These are phyloP conservation scores for Magnusiomyces sp. DNA, from an alignment of 1,139 yeast species.

Conservation along the genomic window DNA sequence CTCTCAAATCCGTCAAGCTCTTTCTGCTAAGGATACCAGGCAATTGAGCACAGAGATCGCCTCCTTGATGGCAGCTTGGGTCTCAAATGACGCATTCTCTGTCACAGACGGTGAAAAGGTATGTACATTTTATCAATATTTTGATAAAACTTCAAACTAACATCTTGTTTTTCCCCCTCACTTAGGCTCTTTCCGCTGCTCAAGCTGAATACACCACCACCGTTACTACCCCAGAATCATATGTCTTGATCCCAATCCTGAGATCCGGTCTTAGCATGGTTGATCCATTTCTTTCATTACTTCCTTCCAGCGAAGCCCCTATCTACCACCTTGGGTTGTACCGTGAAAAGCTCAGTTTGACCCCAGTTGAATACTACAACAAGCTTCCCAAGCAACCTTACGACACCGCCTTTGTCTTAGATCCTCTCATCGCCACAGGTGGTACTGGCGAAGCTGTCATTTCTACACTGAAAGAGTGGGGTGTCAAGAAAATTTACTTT, in stretches of 20 bases:
- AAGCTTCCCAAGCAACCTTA: slow-evolving; percentile 25
- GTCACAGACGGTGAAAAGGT: slow-evolving; percentile 12
- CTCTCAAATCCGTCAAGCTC: slow-evolving; percentile 24
- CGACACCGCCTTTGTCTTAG: slow-evolving; percentile 29
- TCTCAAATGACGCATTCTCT: slow-evolving; percentile 16
- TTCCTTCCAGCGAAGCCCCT: slow-evolving; percentile 28
- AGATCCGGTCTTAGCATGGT: slow-evolving; percentile 32
- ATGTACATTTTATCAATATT: neutral
- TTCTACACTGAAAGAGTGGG: slow-evolving; percentile 30
- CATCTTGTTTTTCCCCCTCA: neutral
- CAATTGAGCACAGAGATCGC: slow-evolving; percentile 24
- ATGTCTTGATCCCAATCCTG: slow-evolving; percentile 28
- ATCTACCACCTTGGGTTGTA: slow-evolving; percentile 31
- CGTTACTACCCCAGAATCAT: slow-evolving; percentile 19
- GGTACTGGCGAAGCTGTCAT: slow-evolving; percentile 33
- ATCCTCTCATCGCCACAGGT: slow-evolving; percentile 34
- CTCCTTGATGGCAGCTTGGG: slow-evolving; percentile 27
- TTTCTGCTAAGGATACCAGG: slow-evolving; percentile 22
- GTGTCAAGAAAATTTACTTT: slow-evolving; percentile 28
- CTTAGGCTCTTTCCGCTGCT: slow-evolving; percentile 19
- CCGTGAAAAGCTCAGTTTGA: slow-evolving; percentile 28
- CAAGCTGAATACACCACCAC: slow-evolving; percentile 18
- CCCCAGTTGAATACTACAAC: slow-evolving; percentile 33
- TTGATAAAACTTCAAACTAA: too few species aligned
- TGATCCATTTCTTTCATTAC: slow-evolving; percentile 25